These are phyloP conservation scores for Dendryphion nanum DNA, from an alignment of 2,329 filamentous ascomycete genomes.

Conservation along the genomic window DNA sequence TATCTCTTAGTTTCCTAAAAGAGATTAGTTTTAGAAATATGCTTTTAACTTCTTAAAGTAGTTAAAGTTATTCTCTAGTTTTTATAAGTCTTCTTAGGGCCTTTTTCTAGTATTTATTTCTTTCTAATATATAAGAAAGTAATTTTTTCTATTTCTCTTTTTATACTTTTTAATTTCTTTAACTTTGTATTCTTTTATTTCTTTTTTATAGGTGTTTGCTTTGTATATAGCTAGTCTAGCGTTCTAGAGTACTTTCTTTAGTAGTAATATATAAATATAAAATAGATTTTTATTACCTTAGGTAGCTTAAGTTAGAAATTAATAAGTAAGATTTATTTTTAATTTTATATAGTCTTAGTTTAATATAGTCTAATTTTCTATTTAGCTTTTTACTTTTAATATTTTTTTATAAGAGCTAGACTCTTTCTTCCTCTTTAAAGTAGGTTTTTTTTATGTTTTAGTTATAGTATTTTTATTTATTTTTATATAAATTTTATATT, in stretches of 20 bases:
- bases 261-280: neutral
- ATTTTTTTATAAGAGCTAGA: constrained; percentile 7
- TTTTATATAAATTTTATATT: neutral
- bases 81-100: constrained; percentile 4
- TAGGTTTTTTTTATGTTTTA: constrained; percentile 3
- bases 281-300: neutral
- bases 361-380: constrained; percentile 4
- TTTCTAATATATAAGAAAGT: constrained; percentile 4
- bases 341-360: constrained; percentile 5
- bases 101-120: constrained; percentile 2
- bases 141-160: constrained; percentile 1
- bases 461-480: constrained; percentile 8
- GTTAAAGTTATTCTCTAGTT: constrained; percentile 7
- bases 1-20: neutral
- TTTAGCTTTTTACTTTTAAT: constrained; percentile 4
- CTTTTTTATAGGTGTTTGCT: constrained; percentile 2
- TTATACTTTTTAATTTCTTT: neutral
- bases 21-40: constrained; percentile 3
- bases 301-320: constrained; percentile 1
- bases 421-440: constrained; percentile 5
- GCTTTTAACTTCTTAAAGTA: constrained; percentile 6
- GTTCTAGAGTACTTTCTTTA: constrained; percentile 4
- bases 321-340: constrained; percentile 1
- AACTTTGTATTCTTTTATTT: constrained; percentile 1
- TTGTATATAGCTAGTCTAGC: constrained; percentile 1